Base-by-base conservation (phyloP, 345 rosid genomes). In the Eucalyptus fibrosa region DNA sequence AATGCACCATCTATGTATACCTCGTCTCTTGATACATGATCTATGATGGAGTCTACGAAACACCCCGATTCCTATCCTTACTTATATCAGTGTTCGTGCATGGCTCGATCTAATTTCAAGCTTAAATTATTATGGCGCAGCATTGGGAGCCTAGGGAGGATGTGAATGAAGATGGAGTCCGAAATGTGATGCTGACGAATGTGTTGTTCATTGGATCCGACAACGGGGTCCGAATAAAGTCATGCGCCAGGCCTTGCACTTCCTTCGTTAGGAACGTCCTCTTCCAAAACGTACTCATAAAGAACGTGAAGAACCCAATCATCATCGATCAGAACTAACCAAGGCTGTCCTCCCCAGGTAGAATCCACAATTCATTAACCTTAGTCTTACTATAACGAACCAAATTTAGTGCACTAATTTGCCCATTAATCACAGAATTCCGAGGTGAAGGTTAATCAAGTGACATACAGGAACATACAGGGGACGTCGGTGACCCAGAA, bases 161-260 rank as follows among this genome's bases (percentile, higher is more conserved):
- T 1, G 5, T 17, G 42, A 87, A 88, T 14, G 94, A 94, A 90
- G 93, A 87, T 14, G 96, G 95, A 4, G 94, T 94, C 2, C 87
- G 93, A 86, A 90, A 93, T 51, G 91, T 91, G 42, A 91, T 91
- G 4, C 88, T 94, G 26, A 89, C 91, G 23, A 62, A 72, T 49
- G 92, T 87, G n/a, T 82, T 87, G 5, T 91, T 94, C 88, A 90
- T 56, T 5, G 94, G 93, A 42, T 89, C 94, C 3, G 88, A 91
- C 28, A 94, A 93, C 19, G 96, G 96, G 51, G 92, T 94, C 18
- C 82, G 95, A 19, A 93, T 94, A 62, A 93, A 94, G 85, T 90
- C 95, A 81, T 93, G 95, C 94, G 94, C 91, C 1, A 91, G 93
- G 86, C 86, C 91, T 28, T 89, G 91, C 88, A 91, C 77, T 2